phyloP scores from a whole-genome alignment of 352 stramenopile genomes.

The Pythium chondricola region DNA sequence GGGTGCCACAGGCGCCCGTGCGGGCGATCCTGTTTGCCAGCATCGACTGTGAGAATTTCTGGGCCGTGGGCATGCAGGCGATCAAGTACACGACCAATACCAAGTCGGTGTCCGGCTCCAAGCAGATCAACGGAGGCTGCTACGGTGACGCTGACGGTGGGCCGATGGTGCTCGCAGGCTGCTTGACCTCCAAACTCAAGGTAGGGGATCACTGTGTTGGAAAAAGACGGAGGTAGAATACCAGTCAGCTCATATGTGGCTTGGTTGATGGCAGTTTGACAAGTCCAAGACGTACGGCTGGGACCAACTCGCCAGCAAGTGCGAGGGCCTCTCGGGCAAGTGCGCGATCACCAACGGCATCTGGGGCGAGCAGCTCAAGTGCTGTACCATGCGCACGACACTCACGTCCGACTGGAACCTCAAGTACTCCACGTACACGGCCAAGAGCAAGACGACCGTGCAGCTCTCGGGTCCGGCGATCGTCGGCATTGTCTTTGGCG shows the following conservation, averaged over 20 bases:
- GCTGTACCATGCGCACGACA: conserved; percentile 51
- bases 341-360: conserved; percentile 83
- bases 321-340: conserved; percentile 60
- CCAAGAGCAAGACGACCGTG: conserved; percentile 36
- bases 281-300: conserved; percentile 81
- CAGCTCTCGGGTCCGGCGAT: conserved; percentile 64
- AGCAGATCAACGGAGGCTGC: conserved; percentile 82
- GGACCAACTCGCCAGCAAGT: conserved; percentile 80
- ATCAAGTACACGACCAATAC: conserved; percentile 72
- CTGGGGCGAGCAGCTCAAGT: conserved; percentile 80
- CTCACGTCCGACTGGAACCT: conserved; percentile 68
- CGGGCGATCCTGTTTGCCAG: conserved; percentile 76
- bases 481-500: conserved; percentile 74
- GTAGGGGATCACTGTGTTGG: conserved; percentile 6
- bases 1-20: conserved; percentile 30
- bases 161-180: conserved; percentile 77
- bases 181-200: conserved; percentile 62
- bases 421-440: conserved; percentile 63
- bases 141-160: conserved; percentile 55
- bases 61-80: conserved; percentile 67
- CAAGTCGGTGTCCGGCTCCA: conserved; percentile 65
- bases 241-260: background rate
- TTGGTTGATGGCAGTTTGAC: conserved; percentile 30
- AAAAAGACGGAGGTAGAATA: background rate
- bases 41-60: conserved; percentile 82